Conservation (phyloP, 1,284 basidiomycete genomes). For the Ganoderma lingzhi region DNA sequence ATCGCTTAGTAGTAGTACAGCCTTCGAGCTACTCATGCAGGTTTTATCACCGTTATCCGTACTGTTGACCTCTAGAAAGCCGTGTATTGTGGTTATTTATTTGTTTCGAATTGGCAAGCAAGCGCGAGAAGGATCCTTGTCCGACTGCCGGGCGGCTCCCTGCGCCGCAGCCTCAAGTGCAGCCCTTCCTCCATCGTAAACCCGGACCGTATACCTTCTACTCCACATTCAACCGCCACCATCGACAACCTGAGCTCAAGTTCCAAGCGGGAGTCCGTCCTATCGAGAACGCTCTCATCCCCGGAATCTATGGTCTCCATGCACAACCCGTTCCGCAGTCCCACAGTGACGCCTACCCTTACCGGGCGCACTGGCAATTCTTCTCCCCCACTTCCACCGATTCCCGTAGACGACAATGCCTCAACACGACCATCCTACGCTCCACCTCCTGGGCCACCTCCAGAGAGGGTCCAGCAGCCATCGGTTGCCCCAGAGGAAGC, state of each 20-base stretch:
- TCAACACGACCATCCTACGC: conserved; percentile 12
- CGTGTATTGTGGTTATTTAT: not conserved
- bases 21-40: not conserved
- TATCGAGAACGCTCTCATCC: not conserved
- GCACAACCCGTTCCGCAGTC: conserved; percentile 45
- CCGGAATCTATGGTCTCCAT: conserved; percentile 25
- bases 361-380: conserved; percentile 26
- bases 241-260: not conserved
- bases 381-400: conserved; percentile 11
- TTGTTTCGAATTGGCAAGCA: not conserved
- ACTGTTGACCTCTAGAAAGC: not conserved
- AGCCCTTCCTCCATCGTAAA: not conserved
- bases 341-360: conserved; percentile 35
- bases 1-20: not conserved
- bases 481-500: not conserved
- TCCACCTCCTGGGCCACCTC: not conserved
- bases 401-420: conserved; percentile 14
- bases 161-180: not conserved
- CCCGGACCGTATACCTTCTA: not conserved
- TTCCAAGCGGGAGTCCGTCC: not conserved
- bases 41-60: not conserved
- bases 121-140: not conserved
- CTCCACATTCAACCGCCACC: not conserved
- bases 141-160: conserved; percentile 4
- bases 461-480: not conserved